A percentile compares a stretch with the other conserved stretches of the same genome.
Conservation (phyloP, 2,329 filamentous ascomycete genomes). For the Pseudocercospora musae region DNA sequence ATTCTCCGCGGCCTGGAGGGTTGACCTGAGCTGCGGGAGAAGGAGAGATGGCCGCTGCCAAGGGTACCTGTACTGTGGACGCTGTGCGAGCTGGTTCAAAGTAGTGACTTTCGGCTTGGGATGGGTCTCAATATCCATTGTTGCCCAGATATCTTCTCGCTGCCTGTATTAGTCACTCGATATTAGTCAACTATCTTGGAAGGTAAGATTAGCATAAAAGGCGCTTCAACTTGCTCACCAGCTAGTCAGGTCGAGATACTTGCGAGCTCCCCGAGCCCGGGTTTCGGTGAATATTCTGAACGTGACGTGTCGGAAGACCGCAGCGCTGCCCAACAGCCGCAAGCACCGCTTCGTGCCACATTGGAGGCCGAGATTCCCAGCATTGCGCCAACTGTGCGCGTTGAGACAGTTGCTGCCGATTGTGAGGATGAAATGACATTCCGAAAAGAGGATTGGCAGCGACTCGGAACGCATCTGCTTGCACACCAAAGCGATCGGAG, state of each 20-base stretch:
- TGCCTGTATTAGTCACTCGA: background rate
- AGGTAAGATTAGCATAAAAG: background rate
- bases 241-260: background rate
- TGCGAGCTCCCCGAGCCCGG: background rate
- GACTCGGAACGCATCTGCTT: constrained; percentile 4
- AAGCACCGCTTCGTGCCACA: background rate
- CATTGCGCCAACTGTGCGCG: background rate
- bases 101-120: background rate
- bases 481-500: constrained; percentile 5
- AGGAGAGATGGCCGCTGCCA: background rate
- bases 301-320: constrained; percentile 7
- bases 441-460: constrained; percentile 2
- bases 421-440: constrained; percentile 6
- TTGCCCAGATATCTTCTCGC: background rate
- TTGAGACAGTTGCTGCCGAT: constrained; percentile 8
- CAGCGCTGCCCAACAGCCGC: background rate
- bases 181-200: background rate
- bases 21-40: background rate
- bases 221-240: background rate
- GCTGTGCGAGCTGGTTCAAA: background rate
- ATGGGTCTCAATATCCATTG: background rate
- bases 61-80: background rate
- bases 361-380: background rate
- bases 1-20: background rate
- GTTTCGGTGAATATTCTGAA: background rate